These are phyloP conservation scores for Umbelopsis sp. DNA, from an alignment of 192 early-diverging fungal species.

Conservation along the genomic window DNA sequence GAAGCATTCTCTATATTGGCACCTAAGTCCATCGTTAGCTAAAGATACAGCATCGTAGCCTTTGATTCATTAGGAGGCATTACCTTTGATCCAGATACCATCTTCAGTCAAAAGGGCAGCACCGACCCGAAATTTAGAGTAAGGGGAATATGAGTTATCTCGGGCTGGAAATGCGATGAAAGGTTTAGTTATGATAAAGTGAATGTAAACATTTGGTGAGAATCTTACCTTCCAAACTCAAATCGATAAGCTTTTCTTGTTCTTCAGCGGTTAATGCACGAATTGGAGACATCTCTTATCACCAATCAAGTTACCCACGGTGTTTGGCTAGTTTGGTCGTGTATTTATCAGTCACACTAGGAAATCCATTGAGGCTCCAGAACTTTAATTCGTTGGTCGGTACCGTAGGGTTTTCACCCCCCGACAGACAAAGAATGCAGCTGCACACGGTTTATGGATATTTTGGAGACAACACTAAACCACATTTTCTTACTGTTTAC, in stretches of 20 bases:
- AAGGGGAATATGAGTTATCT: conserved; percentile 81
- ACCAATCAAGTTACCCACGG: not conserved
- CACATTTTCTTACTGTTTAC: not conserved
- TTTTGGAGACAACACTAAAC: not conserved
- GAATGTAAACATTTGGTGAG: too few relatives aligned
- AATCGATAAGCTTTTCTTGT: conserved; percentile 16
- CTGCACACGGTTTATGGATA: not conserved
- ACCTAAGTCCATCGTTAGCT: conserved; percentile 32
- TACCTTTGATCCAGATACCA: conserved; percentile 63
- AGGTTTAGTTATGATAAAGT: too few relatives aligned
- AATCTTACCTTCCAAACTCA: conserved; percentile 12
- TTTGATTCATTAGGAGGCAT: not conserved
- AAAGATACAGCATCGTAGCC: not conserved
- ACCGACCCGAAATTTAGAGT: conserved; percentile 91
- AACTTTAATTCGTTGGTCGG: too few relatives aligned
- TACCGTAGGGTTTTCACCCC: too few relatives aligned
- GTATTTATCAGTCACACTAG: not conserved
- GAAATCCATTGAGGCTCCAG: not conserved
- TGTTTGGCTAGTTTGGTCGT: not conserved
- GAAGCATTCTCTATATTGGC: conserved; percentile 92
- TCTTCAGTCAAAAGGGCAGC: conserved; percentile 73
- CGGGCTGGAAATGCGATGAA: conserved; percentile 49
- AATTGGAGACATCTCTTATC: not conserved
- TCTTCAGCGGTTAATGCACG: not conserved
- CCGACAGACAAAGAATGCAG: not conserved